A percentile compares a stretch with the other conserved stretches of the same genome.
Evolutionary conservation across 1,284 basidiomycete species (phyloP).

Genomic region (Papiliotrema nemorosa): DNA sequence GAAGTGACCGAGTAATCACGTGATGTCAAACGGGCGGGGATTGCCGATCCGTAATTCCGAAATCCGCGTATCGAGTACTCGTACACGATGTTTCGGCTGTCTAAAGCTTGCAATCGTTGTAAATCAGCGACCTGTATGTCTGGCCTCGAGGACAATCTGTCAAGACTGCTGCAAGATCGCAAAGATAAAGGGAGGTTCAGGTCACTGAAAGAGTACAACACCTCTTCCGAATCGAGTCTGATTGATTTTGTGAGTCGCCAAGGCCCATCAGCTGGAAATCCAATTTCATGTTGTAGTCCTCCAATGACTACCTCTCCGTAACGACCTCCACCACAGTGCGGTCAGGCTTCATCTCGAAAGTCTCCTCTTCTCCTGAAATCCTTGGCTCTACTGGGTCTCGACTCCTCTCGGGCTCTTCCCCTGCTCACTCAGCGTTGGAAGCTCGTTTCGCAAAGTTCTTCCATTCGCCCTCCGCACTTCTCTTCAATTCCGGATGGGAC

Average conservation of each 20-base stretch:
- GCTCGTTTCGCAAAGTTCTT: constrained; percentile 64
- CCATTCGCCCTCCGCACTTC: constrained; percentile 62
- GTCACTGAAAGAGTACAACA: constrained; percentile 26
- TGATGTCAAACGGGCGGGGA: too few relatives aligned
- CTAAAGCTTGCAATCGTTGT: too few relatives aligned
- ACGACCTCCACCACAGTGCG: constrained; percentile 61
- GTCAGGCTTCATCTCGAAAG: constrained; percentile 57
- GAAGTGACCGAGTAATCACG: too few relatives aligned
- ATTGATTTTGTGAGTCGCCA: constrained; percentile 40
- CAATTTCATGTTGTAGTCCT: constrained; percentile 26
- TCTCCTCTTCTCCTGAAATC: constrained; percentile 58
- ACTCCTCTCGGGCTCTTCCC: constrained; percentile 74
- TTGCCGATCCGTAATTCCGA: too few relatives aligned
- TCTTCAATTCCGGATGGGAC: constrained; percentile 95
- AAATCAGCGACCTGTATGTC: too few relatives aligned
- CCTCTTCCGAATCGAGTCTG: constrained; percentile 11
- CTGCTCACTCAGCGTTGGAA: constrained; percentile 67
- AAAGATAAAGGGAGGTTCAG: constrained; percentile 36
- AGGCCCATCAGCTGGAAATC: not conserved
- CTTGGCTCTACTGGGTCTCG: constrained; percentile 90
- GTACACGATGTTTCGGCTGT: too few relatives aligned
- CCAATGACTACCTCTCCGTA: constrained; percentile 90
- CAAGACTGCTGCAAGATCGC: constrained; percentile 22
- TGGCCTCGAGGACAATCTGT: constrained; percentile 28
- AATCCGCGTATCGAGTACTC: too few relatives aligned